Percentiles rank a stretch among this genome's conserved stretches.
These are phyloP conservation scores for Monotropa hypopitys DNA, from an alignment of 179 eudicot species.

Conservation along the genomic window DNA sequence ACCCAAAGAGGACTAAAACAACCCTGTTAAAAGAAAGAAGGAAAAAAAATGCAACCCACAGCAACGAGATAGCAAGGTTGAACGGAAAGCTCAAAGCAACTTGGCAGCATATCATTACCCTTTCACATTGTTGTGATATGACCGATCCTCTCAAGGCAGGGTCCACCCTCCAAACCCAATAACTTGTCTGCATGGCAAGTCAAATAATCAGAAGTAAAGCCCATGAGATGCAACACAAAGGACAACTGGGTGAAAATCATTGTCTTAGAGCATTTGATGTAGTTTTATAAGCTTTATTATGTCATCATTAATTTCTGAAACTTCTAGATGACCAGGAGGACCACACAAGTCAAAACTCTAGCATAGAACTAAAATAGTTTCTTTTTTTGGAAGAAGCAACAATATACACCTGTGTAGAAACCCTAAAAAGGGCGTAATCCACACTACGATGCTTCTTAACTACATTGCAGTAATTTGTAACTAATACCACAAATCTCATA, in stretches of 20 bases:
- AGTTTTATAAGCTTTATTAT: neutral
- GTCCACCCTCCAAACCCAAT: constrained; percentile 32
- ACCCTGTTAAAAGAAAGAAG: constrained; percentile 7
- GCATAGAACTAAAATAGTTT: neutral
- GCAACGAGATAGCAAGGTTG: neutral
- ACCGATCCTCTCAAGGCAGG: constrained; percentile 13
- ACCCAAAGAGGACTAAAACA: constrained; percentile 32
- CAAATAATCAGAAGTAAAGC: neutral
- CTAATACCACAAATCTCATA: no score
- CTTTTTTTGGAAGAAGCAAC: no score
- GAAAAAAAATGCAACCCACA: neutral
- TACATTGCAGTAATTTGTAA: no score
- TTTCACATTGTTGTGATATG: constrained; percentile 14
- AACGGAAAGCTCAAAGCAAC: neutral
- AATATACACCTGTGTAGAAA: no score
- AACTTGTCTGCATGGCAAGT: constrained; percentile 17
- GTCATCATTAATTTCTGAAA: neutral
- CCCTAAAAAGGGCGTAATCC: no score
- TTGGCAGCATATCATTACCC: constrained; percentile 10
- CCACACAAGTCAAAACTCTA: neutral
- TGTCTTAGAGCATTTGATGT: neutral
- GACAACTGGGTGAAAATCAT: neutral
- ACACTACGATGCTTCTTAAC: no score
- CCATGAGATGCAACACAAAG: neutral
- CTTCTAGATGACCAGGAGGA: neutral